phyloP scores from a whole-genome alignment of 2,329 filamentous ascomycete genomes.

The Fusarium pininemorale region DNA sequence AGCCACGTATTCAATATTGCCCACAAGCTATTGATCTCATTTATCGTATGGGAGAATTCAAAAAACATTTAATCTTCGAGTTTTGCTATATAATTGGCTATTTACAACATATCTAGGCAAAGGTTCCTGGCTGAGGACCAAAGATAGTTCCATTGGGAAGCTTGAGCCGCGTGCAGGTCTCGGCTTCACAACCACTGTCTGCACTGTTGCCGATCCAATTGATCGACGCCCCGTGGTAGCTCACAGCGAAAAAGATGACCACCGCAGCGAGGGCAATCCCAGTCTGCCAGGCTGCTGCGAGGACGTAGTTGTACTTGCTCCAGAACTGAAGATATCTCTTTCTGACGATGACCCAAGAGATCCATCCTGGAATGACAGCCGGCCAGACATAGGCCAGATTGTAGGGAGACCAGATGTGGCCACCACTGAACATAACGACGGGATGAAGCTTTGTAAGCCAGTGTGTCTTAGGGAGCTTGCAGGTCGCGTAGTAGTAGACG shows the following conservation, averaged over 20 bases:
- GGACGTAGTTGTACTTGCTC: slow-evolving; percentile 60
- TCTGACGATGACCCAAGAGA: slow-evolving; percentile 58
- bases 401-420: slow-evolving; percentile 54
- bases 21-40: neutral
- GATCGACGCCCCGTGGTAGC: slow-evolving; percentile 49
- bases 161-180: slow-evolving; percentile 33
- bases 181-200: slow-evolving; percentile 41
- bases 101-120: neutral
- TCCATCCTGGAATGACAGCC: slow-evolving; percentile 56
- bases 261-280: slow-evolving; percentile 58
- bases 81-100: neutral
- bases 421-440: slow-evolving; percentile 55
- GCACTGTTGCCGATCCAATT: slow-evolving; percentile 57
- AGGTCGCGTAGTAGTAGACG: slow-evolving; percentile 50
- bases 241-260: slow-evolving; percentile 60
- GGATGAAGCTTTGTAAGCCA: slow-evolving; percentile 54
- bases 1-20: neutral
- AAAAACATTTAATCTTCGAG: too few relatives aligned
- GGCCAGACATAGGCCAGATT: slow-evolving; percentile 59
- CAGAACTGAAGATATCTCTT: slow-evolving; percentile 57
- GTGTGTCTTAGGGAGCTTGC: slow-evolving; percentile 45
- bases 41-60: too few relatives aligned
- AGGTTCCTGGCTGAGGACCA: slow-evolving; percentile 37
- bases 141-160: slow-evolving; percentile 44
- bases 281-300: slow-evolving; percentile 56